Base-by-base conservation (phyloP, 108 stramenopile genomes). In the Nitzschia sp. region DNA sequence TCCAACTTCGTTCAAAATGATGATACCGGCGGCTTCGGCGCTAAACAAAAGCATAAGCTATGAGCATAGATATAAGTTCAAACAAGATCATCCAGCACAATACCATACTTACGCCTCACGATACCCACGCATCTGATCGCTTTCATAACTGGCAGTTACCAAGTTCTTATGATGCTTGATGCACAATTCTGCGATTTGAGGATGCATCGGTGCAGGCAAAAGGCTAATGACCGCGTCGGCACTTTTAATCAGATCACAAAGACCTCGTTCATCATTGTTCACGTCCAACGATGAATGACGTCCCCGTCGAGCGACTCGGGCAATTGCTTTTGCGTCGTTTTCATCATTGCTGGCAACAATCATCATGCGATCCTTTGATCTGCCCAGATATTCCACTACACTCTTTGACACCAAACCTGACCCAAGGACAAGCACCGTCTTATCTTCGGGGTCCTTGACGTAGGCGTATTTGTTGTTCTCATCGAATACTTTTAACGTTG, bases 91-190 rank as follows among this genome's bases (percentile, higher is more conserved):
- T 26, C 0, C n/a, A n/a, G n/a, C n/a, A n/a, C n/a, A 47, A 23
- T 35, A 65, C 17, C 9, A 48, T 23, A 72, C 62, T 57, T 55
- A 72, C 65, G 41, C 28, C 28, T 72, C 46, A 11, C 77, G 34
- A n/a, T 89, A 52, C 13, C 33, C 26, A 30, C 72, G 67, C 77
- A 96, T 91, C 28, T 85, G 90, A 17, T 78, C 73, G 36, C 82
- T 88, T 46, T 88, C 88, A 59, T 93, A 96, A 46, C 82, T 86
- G 28, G 95, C 95, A 13, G 95, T 93, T 26, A 93, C 87, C 21
- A 96, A 59, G 68, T 89, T 53, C 19, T 60, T 79, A 38, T 76
- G 63, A 31, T 71, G 48, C 4, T 47, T 35, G 45, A 96, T 79
- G 71, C 88, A 88, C 63, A 74, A 62, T 45, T 80, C 55, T 27